phyloP scores from a whole-genome alignment of 2,329 filamentous ascomycete genomes.

The Graphiopsis chlorocephala region DNA sequence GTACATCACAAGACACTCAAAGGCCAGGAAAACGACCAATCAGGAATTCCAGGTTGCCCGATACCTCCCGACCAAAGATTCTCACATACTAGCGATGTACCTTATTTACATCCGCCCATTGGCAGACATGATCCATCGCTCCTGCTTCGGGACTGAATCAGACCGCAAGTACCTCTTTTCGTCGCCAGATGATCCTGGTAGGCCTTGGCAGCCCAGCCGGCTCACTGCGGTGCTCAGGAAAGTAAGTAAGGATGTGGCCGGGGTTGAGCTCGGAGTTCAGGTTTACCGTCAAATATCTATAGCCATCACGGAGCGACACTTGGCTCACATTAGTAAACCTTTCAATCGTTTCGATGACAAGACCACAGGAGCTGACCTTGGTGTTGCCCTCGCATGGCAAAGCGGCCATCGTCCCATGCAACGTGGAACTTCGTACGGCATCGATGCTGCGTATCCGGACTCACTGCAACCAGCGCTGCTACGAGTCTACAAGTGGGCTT shows the following conservation, averaged over 20 bases:
- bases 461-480: neutral
- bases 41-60: neutral
- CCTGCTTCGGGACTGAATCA: neutral
- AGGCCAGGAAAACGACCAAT: neutral
- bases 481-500: neutral
- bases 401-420: constrained; percentile 1
- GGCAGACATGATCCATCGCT: neutral
- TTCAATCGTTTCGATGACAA: neutral
- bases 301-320: neutral
- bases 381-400: neutral
- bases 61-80: neutral
- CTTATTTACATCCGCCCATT: neutral
- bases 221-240: neutral
- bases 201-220: neutral
- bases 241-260: neutral
- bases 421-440: neutral
- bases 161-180: neutral
- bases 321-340: neutral
- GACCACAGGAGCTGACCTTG: neutral
- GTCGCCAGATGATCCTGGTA: neutral
- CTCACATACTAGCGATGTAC: neutral
- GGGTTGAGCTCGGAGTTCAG: neutral
- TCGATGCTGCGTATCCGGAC: neutral
- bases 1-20: neutral
- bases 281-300: neutral